A percentile compares a stretch with the other conserved stretches of the same genome.
These are phyloP conservation scores for Triglochin maritima DNA, from an alignment of 106 monocot genomes.

Conservation along the genomic window DNA sequence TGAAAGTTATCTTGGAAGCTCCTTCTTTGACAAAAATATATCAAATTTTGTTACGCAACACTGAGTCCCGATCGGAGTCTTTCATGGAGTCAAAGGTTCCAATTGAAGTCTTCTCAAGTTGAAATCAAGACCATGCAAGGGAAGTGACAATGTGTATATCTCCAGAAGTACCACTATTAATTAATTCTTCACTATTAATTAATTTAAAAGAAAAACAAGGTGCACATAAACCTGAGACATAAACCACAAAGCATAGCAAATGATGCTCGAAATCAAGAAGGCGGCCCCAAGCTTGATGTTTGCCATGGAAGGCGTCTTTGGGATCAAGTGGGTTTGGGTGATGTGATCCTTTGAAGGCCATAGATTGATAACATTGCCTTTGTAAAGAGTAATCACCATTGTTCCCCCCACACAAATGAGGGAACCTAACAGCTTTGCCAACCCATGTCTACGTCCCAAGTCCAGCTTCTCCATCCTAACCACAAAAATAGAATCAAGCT, in stretches of 20 bases:
- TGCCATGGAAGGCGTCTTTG: background rate
- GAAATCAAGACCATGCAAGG: no score
- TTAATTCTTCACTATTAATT: no score
- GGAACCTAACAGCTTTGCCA: slow-evolving; percentile 16
- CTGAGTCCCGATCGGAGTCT: background rate
- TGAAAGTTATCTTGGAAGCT: no score
- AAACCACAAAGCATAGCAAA: slow-evolving; percentile 53
- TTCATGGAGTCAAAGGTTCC: background rate
- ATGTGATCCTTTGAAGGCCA: slow-evolving; percentile 20
- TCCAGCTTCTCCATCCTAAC: slow-evolving; percentile 20
- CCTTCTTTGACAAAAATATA: background rate
- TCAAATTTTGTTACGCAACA: background rate
- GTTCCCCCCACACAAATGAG: slow-evolving; percentile 26
- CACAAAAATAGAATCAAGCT: no score
- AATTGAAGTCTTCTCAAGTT: background rate
- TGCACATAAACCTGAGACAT: slow-evolving; percentile 30
- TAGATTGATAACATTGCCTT: slow-evolving; percentile 33
- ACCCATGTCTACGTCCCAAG: slow-evolving; percentile 10
- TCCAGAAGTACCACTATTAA: no score
- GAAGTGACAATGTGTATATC: no score
- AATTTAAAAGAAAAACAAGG: no score
- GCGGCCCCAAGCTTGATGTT: slow-evolving; percentile 27
- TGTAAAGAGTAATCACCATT: slow-evolving; percentile 39
- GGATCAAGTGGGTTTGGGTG: background rate
- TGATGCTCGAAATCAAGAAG: slow-evolving; percentile 33